phyloP scores from a whole-genome alignment of 169 alveolate species.

The Babesia bigemina region DNA sequence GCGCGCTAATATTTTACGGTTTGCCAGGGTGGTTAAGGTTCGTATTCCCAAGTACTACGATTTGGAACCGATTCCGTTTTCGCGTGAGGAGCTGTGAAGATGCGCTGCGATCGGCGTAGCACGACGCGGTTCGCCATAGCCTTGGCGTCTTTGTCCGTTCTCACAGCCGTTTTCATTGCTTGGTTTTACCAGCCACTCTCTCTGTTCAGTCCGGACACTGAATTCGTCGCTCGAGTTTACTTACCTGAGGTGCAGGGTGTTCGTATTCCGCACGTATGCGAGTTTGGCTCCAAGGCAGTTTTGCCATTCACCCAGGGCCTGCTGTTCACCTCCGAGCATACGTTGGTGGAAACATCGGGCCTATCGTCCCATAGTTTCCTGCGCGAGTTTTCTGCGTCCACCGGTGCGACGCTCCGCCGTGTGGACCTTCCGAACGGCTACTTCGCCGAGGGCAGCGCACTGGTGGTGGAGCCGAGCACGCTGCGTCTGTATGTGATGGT shows the following conservation, averaged over 20 bases:
- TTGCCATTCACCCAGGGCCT: constrained; percentile 73
- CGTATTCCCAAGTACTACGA: constrained; percentile 48
- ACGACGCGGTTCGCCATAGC: background rate
- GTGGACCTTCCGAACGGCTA: constrained; percentile 28
- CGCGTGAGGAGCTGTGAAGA: constrained; percentile 14
- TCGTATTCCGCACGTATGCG: constrained; percentile 11
- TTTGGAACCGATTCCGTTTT: constrained; percentile 3
- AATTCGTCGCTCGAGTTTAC: no score
- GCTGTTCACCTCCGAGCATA: constrained; percentile 36
- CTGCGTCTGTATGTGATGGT: constrained; percentile 47
- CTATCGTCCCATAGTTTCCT: constrained; percentile 45
- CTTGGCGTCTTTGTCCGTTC: background rate
- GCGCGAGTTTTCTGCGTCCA: constrained; percentile 45
- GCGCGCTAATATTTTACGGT: background rate
- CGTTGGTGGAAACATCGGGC: constrained; percentile 65
- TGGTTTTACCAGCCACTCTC: no score
- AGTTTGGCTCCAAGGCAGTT: background rate
- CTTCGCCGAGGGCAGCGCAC: constrained; percentile 72
- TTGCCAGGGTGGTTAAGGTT: constrained; percentile 26
- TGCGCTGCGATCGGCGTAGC: background rate
- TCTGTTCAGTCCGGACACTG: no score
- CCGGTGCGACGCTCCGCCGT: constrained; percentile 51
- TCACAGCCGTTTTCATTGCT: background rate
- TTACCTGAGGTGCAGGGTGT: no score
- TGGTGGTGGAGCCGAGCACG: constrained; percentile 70